phyloP scores from a whole-genome alignment of 768 basidiomycete genomes.

The Fomitopsis pulvina region DNA sequence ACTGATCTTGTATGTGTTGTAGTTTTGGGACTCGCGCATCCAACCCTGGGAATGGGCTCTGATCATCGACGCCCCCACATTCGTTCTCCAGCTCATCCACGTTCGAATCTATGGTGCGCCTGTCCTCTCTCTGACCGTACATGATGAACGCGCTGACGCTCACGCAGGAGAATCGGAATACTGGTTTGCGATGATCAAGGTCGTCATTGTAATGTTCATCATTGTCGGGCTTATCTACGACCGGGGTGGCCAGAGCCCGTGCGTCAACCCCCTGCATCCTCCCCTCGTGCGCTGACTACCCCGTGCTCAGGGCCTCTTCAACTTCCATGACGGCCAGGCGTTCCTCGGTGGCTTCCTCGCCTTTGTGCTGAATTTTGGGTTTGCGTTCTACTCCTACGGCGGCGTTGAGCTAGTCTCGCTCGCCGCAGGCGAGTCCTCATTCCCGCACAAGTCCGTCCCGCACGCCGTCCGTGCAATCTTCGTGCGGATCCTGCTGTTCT shows the following conservation, averaged over 20 bases:
- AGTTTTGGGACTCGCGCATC: slow-evolving; percentile 39
- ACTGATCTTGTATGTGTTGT: slow-evolving; percentile 15
- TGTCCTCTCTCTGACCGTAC: not conserved
- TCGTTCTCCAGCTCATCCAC: slow-evolving; percentile 47
- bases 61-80: slow-evolving; percentile 46
- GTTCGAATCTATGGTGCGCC: slow-evolving; percentile 49
- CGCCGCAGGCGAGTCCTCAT: slow-evolving; percentile 64
- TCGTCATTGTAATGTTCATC: slow-evolving; percentile 56
- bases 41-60: slow-evolving; percentile 52
- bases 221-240: slow-evolving; percentile 55
- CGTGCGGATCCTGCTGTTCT: slow-evolving; percentile 59
- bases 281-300: not conserved
- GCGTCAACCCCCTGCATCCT: too few relatives aligned
- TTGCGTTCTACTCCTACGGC: slow-evolving; percentile 64
- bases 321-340: slow-evolving; percentile 43
- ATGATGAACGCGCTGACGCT: slow-evolving; percentile 1
- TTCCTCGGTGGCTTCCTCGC: slow-evolving; percentile 47
- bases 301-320: slow-evolving; percentile 38
- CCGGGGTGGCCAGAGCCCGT: slow-evolving; percentile 62
- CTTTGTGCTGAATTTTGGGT: slow-evolving; percentile 56
- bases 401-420: slow-evolving; percentile 67
- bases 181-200: slow-evolving; percentile 61
- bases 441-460: slow-evolving; percentile 58
- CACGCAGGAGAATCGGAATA: slow-evolving; percentile 52
- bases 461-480: slow-evolving; percentile 52